phyloP scores from a whole-genome alignment of 768 basidiomycete genomes.

The Rhodotorula paludigena region DNA sequence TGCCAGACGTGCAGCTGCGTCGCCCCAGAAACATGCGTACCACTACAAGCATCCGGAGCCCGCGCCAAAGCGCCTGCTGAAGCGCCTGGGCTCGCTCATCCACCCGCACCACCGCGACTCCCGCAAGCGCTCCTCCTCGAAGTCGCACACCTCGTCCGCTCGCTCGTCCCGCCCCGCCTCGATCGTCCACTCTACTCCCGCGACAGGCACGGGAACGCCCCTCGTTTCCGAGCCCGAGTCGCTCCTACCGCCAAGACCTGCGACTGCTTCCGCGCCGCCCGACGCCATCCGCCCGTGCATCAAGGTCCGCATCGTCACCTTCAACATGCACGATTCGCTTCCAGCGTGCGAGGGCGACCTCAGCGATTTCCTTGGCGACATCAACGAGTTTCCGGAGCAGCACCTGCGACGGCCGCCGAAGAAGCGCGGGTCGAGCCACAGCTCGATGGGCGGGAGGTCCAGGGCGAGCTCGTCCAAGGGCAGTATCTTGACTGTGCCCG shows the following conservation, averaged over 20 bases:
- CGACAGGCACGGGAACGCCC: not conserved
- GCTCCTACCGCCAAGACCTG: not conserved
- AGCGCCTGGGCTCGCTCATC: slow-evolving; percentile 14
- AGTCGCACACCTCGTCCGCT: not conserved
- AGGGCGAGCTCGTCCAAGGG: slow-evolving; percentile 12
- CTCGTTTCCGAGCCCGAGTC: slow-evolving; percentile 12
- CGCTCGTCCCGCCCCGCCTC: slow-evolving; percentile 2
- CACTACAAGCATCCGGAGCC: slow-evolving; percentile 28
- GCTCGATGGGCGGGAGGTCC: too few species aligned
- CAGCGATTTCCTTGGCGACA: slow-evolving; percentile 39
- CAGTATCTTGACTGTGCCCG: slow-evolving; percentile 7
- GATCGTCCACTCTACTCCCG: too few species aligned
- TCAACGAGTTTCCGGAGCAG: not conserved
- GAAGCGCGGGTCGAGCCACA: slow-evolving; percentile 10
- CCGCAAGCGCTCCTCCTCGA: not conserved
- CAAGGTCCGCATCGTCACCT: slow-evolving; percentile 37
- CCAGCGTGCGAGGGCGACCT: slow-evolving; percentile 37
- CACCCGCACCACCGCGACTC: slow-evolving; percentile 4
- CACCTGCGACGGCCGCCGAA: not conserved
- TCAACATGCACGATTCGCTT: slow-evolving; percentile 40
- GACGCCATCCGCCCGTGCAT: slow-evolving; percentile 7
- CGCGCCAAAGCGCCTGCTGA: not conserved
- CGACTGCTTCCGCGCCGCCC: not conserved
- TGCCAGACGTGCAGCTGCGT: not conserved
- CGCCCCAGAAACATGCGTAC: not conserved